Evolutionary conservation across 768 basidiomycete species (phyloP).

Genomic region (Sporobolomyces phaffii): DNA sequence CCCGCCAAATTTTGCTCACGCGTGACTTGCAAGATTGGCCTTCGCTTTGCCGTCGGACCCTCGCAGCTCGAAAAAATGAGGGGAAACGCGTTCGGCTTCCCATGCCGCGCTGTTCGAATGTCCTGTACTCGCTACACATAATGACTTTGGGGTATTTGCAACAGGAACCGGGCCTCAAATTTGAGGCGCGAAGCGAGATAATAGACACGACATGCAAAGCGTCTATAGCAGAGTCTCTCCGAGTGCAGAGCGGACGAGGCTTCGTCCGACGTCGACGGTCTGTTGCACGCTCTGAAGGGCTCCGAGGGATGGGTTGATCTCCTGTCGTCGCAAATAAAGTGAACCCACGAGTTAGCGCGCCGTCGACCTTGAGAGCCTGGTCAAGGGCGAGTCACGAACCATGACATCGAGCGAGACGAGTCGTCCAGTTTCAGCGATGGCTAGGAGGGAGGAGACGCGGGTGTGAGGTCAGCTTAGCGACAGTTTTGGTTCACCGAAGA

Average conservation of each 20-base stretch:
- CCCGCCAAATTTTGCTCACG: neutral
- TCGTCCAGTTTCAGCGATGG: constrained; percentile 82
- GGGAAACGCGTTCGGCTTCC: neutral
- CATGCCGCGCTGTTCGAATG: too few relatives aligned
- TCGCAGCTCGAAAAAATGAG: neutral
- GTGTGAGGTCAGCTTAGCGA: too few relatives aligned
- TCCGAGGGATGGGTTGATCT: constrained; percentile 90
- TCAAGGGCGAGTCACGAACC: constrained; percentile 52
- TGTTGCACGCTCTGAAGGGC: constrained; percentile 63
- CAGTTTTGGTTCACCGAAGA: too few relatives aligned
- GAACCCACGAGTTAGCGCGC: too few relatives aligned
- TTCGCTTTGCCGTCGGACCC: constrained; percentile 7
- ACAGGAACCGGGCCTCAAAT: too few relatives aligned
- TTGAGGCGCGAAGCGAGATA: neutral
- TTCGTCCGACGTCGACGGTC: constrained; percentile 86
- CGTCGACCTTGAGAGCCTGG: neutral
- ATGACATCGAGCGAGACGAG: constrained; percentile 90
- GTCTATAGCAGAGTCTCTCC: constrained; percentile 43
- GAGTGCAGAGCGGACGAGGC: constrained; percentile 71
- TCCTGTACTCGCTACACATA: too few relatives aligned
- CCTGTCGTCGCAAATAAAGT: too few relatives aligned
- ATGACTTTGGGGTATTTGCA: too few relatives aligned
- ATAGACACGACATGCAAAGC: neutral
- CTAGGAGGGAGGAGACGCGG: too few relatives aligned
- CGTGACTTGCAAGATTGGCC: too few relatives aligned